Conservation (phyloP, 768 basidiomycete genomes). For the Suillus bovinus region DNA sequence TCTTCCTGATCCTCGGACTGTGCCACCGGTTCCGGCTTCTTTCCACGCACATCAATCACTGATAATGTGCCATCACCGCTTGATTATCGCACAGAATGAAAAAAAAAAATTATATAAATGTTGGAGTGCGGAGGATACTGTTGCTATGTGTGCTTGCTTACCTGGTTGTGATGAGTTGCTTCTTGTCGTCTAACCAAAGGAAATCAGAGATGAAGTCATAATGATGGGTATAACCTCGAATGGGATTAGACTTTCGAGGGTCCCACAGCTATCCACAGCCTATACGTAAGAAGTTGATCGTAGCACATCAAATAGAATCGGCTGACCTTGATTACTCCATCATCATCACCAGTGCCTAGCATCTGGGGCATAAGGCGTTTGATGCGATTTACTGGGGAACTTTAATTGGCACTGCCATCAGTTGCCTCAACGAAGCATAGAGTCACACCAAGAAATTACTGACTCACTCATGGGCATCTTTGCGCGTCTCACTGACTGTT, state of each 20-base stretch:
- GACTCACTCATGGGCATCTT: conserved; percentile 70
- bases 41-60: conserved; percentile 87
- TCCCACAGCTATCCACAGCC: conserved; percentile 76
- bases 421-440: conserved; percentile 25
- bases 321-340: conserved; percentile 86
- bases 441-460: conserved; percentile 9
- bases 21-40: conserved; percentile 71
- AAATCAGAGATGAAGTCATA: conserved; percentile 96
- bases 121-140: not conserved
- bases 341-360: conserved; percentile 88
- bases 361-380: conserved; percentile 69
- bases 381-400: conserved; percentile 85
- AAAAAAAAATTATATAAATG: not conserved
- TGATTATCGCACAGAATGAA: conserved; percentile 6
- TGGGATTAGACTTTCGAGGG: conserved; percentile 62
- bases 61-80: conserved; percentile 95
- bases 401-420: conserved; percentile 40
- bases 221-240: conserved; percentile 79
- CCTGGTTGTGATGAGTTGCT: conserved; percentile 88
- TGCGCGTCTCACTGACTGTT: conserved; percentile 44
- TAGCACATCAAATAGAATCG: not conserved
- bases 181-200: conserved; percentile 80
- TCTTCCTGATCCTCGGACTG: conserved; percentile 97
- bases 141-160: conserved; percentile 32
- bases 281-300: not conserved